These are phyloP conservation scores for Fusarium tricinctum DNA, from an alignment of 2,329 filamentous ascomycete genomes.

Conservation along the genomic window DNA sequence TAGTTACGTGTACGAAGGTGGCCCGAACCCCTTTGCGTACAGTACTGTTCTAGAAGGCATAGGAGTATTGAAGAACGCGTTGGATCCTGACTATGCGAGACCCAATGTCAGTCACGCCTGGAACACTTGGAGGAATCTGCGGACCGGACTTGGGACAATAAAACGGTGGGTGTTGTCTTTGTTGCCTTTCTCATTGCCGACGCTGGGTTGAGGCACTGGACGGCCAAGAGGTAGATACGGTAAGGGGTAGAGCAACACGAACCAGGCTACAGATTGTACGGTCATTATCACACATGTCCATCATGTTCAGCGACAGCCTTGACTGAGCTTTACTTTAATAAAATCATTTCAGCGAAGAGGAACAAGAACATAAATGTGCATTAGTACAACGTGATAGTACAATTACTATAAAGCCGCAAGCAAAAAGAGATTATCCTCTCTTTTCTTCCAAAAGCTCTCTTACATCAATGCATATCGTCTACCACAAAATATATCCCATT, in stretches of 20 bases:
- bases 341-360: background rate
- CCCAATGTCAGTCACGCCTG: background rate
- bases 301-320: background rate
- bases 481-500: constrained; percentile 16
- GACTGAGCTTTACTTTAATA: background rate
- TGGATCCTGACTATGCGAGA: background rate
- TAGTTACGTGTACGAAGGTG: too few species aligned
- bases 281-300: background rate
- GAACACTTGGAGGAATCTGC: background rate
- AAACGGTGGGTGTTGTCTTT: background rate
- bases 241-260: background rate
- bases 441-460: constrained; percentile 10
- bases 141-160: background rate
- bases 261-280: background rate
- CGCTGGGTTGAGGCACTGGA: background rate
- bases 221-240: too few species aligned
- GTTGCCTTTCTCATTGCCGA: background rate
- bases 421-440: constrained; percentile 14
- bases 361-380: constrained; percentile 3
- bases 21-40: too few species aligned
- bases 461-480: constrained; percentile 4
- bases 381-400: constrained; percentile 27
- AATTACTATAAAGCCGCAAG: constrained; percentile 32
- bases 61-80: background rate
- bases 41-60: background rate